Evolutionary conservation across 75 land plant species (phyloP).

Genomic region (Sequoia sempervirens): DNA sequence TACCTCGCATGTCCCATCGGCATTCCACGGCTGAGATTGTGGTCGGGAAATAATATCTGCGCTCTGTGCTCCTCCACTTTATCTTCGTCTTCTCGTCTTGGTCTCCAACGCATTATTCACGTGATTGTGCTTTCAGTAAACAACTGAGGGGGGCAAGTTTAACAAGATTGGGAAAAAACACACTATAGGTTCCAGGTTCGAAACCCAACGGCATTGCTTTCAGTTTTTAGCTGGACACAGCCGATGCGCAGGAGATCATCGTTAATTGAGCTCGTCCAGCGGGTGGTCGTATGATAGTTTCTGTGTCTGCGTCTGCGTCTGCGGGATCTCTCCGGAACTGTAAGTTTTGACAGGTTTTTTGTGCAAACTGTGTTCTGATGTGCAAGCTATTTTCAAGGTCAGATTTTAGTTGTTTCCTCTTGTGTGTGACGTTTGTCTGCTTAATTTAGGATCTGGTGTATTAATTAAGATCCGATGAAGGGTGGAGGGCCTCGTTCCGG

Average conservation of each 20-base stretch:
- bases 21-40: neutral
- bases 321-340: too few species aligned
- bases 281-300: neutral
- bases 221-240: neutral
- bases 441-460: neutral
- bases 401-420: too few species aligned
- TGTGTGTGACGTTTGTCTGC: neutral
- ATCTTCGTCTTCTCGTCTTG: slow-evolving; percentile 2
- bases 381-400: too few species aligned
- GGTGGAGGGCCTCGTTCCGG: too few species aligned
- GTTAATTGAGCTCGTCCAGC: neutral
- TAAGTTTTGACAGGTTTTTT: too few species aligned
- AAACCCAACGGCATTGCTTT: neutral
- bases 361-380: too few species aligned
- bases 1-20: neutral
- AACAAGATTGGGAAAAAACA: neutral
- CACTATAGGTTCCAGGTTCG: neutral
- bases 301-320: too few species aligned
- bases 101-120: neutral
- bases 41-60: neutral
- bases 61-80: neutral
- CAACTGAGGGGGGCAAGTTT: too few species aligned
- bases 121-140: neutral
- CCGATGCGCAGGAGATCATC: too few species aligned
- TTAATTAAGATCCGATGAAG: too few species aligned